Base-by-base conservation (phyloP, 2,329 filamentous ascomycete genomes). In the Hypoxylon sp. region DNA sequence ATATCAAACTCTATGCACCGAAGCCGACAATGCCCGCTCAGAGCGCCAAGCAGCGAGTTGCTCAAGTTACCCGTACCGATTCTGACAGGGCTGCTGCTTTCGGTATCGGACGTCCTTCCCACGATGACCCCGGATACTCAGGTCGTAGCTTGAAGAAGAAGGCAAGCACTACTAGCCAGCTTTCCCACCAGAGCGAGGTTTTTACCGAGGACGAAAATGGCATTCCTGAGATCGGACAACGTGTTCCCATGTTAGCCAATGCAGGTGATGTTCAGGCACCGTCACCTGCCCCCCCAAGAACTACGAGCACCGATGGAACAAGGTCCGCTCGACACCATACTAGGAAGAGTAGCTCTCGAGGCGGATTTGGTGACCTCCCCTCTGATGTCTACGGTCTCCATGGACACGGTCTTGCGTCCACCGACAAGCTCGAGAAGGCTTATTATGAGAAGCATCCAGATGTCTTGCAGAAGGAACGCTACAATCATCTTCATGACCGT, bases 201-300 rank as follows among this genome's bases (percentile, higher is more conserved):
- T 82, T 90, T 70, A 77, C 82, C 44, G 91, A 91, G 17, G 92
- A 95, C 50, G 92, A 96, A 71, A 90, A 94, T 61, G 95, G 95
- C 22, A 97, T 98, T 74, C 95, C 95, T 1, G 93, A 97, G 78
- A 96, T 98, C 73, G 95, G 95, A 53, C 89, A 93, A 76, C 92
- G 95, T 77, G 95, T 99, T 42, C 96, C 96, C 55, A 96, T 99
- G 93, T 92, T 96, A 78, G 92, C 91, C 59, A 89, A 96, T 78
- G 93, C 96, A 48, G 96, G 96, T 69, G 95, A 98, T 78, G 96
- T 98, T 8, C 96, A 99, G 82, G 96, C 96, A 13, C 96, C 96
- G 2, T 96, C 95, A 1, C 94, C 95, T 1, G 88, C 90, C 2
- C 91, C 90, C 2, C 91, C 90, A 7, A 79, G 80, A 49, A 74